Base-by-base conservation (phyloP, 306 rosid species). In the Rosa multiflora region DNA sequence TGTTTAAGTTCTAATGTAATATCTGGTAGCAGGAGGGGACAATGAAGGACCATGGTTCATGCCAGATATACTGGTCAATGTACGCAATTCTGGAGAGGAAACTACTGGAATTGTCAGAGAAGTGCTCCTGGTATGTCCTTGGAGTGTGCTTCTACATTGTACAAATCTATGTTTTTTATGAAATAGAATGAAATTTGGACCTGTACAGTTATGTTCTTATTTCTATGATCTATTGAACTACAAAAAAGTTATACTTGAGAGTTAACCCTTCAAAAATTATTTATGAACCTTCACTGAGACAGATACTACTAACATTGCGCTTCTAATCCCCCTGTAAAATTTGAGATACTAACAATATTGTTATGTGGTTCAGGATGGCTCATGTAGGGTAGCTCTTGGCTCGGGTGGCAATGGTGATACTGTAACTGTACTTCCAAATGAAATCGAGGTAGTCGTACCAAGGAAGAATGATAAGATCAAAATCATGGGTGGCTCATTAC, bases 31-130 rank as follows among this genome's bases (percentile, higher is more conserved):
- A 96, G 98, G 98, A 39, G 97, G 93, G 81, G 98, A 91, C 69
- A 74, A 83, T 3, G 99, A 96, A 81, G 99, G 97, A 76, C 99
- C 96, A 8, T 90, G 91, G 94, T 85, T 88, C 74, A 84, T 93
- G 68, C 94, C 98, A 23, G 98, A 96, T 72, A 89, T 96, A 83
- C 84, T 96, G 78, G 99, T 96, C 67, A 96, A 85, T 82, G 90
- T 93, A 44, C 96, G 92, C 78, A 86, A 83, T 81, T 80, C 94
- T 1, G 98, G 90, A 59, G 99, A 93, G 20, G 99, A 93, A 44
- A 70, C 92, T 73, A 78, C 86, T 46, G 99, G 98, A 74, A 76
- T 90, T 53, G 84, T 90, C 75, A 90, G 96, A 66, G 99, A 96
- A 80, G 97, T 89, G 84, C 98, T 96, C 58, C 73, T 88, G 96